Evolutionary conservation across 768 basidiomycete genomes (phyloP), one percentile per base, ranked within the genome.

Genomic region (Ramaria rubella): DNA sequence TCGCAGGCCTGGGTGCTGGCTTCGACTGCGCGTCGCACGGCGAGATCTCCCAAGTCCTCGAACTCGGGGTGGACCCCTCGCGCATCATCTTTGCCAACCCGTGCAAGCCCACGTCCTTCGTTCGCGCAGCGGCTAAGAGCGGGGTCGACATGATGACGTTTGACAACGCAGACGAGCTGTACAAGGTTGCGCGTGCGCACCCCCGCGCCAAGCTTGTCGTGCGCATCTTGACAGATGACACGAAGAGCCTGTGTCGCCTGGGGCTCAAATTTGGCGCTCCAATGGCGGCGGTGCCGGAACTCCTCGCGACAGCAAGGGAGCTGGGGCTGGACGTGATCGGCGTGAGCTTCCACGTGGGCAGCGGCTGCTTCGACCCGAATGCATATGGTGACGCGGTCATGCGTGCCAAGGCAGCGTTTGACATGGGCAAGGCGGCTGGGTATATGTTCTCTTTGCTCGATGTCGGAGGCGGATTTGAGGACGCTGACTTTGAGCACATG

Each of bases 31-130:
- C 96, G 15, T 98, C 95, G 36, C 87, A 90, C 62, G 84, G 86
- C 57, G 96, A 99, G 72, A 97, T 99, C 63, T 77, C 80, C 21
- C 81, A 82, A 60, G 86, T 98, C 26, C 75, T 96, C 24, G 70
- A 94, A 3, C 85, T 86, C 4, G 86, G 85, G 7, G 80, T 95
- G 51, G 78, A 81, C 46, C 84, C 94, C 4, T 79, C 81, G 53
- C 81, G 87, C 57, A 88, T 99, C 77, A 91, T 98, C 67, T 99
- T 93, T 65, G 96, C 96, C 61, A 99, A 99, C 72, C 96, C 96
- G 0, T 98, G 96, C 85, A 99, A 99, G 74, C 90, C 96, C 2
- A 78, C 82, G 11, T 95, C 93, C 0, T 97, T 94, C 74, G 80
- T 99, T 64, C 88, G 94, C 49, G 81, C 83, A 63, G 90, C 96